Percentiles rank a stretch among this genome's conserved stretches.
Conservation (phyloP, 2,329 filamentous ascomycete species). For the Paecilomyces fulvus region DNA sequence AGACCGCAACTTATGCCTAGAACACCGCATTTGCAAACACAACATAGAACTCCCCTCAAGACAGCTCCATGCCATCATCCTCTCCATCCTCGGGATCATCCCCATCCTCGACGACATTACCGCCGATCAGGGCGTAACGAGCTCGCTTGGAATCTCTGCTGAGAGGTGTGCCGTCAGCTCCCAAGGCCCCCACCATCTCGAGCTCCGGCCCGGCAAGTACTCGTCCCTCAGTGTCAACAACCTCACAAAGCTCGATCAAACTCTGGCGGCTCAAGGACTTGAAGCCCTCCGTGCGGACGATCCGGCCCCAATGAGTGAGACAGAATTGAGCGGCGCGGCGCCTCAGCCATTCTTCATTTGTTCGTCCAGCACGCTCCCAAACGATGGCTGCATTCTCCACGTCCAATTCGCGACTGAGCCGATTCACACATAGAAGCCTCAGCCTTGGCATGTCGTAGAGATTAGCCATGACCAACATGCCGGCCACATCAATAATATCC, state of each 20-base stretch:
- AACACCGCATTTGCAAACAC: not conserved
- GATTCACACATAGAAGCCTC: conserved; percentile 80
- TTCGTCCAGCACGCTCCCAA: conserved; percentile 87
- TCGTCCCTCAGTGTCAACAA: conserved; percentile 86
- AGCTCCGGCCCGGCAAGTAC: conserved; percentile 83
- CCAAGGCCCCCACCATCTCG: conserved; percentile 49
- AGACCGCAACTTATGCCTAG: not conserved
- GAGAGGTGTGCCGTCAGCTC: conserved; percentile 37
- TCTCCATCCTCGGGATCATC: conserved; percentile 40
- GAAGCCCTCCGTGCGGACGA: conserved; percentile 85
- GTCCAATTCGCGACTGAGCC: conserved; percentile 82
- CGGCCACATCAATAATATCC: conserved; percentile 73
- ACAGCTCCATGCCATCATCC: conserved; percentile 40
- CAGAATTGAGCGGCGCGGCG: conserved; percentile 82
- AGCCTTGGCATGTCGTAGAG: conserved; percentile 96
- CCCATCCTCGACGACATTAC: conserved; percentile 20
- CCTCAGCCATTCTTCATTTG: conserved; percentile 88
- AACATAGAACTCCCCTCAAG: conserved; percentile 13
- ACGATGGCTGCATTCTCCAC: conserved; percentile 91
- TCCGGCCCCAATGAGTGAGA: conserved; percentile 86
- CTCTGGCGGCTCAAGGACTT: conserved; percentile 67
- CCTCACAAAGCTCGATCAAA: conserved; percentile 84
- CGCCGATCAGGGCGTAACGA: conserved; percentile 16
- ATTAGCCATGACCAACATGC: conserved; percentile 93
- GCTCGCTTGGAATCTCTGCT: conserved; percentile 22